Conservation (phyloP, 345 rosid genomes). For the Euphorbia tirucalli region DNA sequence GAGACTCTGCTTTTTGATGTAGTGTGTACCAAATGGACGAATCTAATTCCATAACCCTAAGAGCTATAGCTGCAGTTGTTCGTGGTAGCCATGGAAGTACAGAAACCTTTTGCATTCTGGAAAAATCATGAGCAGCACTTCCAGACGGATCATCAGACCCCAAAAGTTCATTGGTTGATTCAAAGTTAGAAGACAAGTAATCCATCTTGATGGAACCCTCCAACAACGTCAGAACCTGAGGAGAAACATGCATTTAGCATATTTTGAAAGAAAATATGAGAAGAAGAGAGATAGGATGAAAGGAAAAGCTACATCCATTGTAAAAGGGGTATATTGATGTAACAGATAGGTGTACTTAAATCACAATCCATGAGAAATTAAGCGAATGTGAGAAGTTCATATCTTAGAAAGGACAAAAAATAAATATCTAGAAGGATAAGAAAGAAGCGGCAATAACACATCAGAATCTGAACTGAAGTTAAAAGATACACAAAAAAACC, state of each 20-base stretch:
- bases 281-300: background rate
- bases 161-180: slow-evolving; percentile 65
- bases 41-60: slow-evolving; percentile 69
- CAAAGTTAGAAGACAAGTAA: slow-evolving; percentile 56
- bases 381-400: background rate
- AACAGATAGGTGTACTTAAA: background rate
- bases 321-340: background rate
- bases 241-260: background rate
- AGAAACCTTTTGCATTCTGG: slow-evolving; percentile 25
- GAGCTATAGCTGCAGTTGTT: slow-evolving; percentile 69
- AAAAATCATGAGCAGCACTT: slow-evolving; percentile 19
- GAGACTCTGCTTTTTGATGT: slow-evolving; percentile 44
- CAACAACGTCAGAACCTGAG: slow-evolving; percentile 59
- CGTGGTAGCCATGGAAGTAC: slow-evolving; percentile 79
- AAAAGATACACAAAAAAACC: slow-evolving; percentile 35
- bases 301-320: background rate
- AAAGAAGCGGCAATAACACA: background rate
- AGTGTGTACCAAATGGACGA: slow-evolving; percentile 46
- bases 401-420: background rate
- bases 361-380: background rate
- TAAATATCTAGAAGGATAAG: background rate
- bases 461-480: background rate
- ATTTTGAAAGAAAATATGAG: background rate
- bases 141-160: slow-evolving; percentile 22
- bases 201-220: slow-evolving; percentile 62